A percentile compares a stretch with the other conserved stretches of the same genome.
Evolutionary conservation across 129 eudicot genomes (phyloP).

Genomic region (Lactuca saligna): DNA sequence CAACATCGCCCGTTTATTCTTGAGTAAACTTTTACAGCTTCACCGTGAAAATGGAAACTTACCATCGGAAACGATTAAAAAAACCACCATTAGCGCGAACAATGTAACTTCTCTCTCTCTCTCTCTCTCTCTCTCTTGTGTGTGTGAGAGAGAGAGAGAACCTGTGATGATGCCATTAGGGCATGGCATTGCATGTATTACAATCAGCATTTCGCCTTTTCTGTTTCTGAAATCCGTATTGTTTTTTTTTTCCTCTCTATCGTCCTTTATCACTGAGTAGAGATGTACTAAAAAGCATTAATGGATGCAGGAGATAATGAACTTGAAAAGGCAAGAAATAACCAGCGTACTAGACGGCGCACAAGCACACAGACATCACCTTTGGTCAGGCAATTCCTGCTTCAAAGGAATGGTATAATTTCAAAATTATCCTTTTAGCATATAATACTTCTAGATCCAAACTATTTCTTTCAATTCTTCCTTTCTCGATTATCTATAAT

Average conservation of each 20-base stretch:
- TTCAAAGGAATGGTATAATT: background rate
- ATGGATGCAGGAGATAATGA: slow-evolving; percentile 39
- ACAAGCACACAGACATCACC: slow-evolving; percentile 26
- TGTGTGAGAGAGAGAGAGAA: background rate
- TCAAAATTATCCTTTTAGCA: slow-evolving; percentile 4
- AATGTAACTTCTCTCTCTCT: slow-evolving; percentile 33
- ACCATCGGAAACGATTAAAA: slow-evolving; percentile 39
- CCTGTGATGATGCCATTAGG: background rate
- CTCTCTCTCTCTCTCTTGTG: slow-evolving; percentile 19
- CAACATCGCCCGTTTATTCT: too few relatives aligned
- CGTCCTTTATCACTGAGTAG: background rate
- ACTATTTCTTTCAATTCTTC: background rate
- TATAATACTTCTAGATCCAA: slow-evolving; percentile 16
- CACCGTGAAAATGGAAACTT: slow-evolving; percentile 39
- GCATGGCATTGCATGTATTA: background rate
- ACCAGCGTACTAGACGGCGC: slow-evolving; percentile 37
- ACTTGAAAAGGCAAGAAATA: slow-evolving; percentile 39
- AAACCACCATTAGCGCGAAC: slow-evolving; percentile 22
- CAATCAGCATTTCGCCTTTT: slow-evolving; percentile 20
- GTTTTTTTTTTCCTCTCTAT: slow-evolving; percentile 24
- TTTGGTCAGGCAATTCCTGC: slow-evolving; percentile 38
- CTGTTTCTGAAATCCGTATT: slow-evolving; percentile 17
- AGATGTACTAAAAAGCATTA: slow-evolving; percentile 11
- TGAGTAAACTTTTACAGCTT: slow-evolving; percentile 16
- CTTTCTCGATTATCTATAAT: slow-evolving; percentile 18